Conservation (phyloP, 2,329 filamentous ascomycete genomes). For the Curvularia eragrostidis region DNA sequence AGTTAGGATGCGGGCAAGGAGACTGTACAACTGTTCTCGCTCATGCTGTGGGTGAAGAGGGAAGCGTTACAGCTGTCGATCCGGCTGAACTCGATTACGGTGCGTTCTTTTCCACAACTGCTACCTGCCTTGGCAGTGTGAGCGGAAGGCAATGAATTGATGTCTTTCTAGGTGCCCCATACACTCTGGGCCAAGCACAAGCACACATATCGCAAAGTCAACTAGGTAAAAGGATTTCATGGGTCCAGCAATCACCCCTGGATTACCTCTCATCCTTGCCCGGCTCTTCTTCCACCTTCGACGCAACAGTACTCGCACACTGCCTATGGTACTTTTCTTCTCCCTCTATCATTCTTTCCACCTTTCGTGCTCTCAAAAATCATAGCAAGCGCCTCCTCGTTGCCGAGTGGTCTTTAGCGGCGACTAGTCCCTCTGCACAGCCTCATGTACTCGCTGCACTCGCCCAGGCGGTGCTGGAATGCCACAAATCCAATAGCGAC, state of each 20-base stretch:
- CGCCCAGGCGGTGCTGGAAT: constrained; percentile 54
- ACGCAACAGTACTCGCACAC: constrained; percentile 59
- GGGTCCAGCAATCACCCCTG: constrained; percentile 50
- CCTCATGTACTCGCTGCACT: constrained; percentile 63
- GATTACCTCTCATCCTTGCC: constrained; percentile 28
- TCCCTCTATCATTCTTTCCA: constrained; percentile 43
- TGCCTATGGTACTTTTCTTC: constrained; percentile 63
- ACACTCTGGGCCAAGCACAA: constrained; percentile 60
- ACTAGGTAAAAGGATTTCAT: constrained; percentile 55
- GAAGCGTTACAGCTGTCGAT: constrained; percentile 59
- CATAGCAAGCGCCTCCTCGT: constrained; percentile 51
- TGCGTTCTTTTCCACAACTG: constrained; percentile 7
- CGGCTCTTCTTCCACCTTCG: constrained; percentile 41
- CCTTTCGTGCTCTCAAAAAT: constrained; percentile 38
- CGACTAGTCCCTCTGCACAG: constrained; percentile 48
- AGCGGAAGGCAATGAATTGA: constrained; percentile 4
- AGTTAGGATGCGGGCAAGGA: constrained; percentile 67
- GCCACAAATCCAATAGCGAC: constrained; percentile 46
- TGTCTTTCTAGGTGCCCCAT: constrained; percentile 40
- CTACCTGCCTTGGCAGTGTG: constrained; percentile 9
- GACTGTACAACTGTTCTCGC: constrained; percentile 64
- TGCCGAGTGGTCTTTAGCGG: constrained; percentile 57
- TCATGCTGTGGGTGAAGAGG: constrained; percentile 53
- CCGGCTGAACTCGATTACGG: constrained; percentile 60
- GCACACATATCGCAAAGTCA: constrained; percentile 50